A percentile compares a stretch with the other conserved stretches of the same genome.
These are phyloP conservation scores for Vitis riparia DNA, from an alignment of 164 flowering plant species.

Conservation along the genomic window DNA sequence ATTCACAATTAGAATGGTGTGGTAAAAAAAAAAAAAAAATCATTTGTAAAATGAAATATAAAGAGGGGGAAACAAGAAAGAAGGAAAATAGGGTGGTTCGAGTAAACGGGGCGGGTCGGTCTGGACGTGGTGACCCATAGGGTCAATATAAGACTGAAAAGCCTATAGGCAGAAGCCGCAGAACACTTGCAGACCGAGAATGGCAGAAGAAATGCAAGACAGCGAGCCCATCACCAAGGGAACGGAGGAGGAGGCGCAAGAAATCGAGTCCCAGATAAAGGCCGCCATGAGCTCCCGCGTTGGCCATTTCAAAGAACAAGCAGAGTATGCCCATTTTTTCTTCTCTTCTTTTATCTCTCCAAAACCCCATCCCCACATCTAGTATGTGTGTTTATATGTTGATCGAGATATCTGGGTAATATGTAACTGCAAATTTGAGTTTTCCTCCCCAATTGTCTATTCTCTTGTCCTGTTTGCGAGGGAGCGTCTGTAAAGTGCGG, in stretches of 20 bases:
- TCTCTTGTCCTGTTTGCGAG: too few species aligned
- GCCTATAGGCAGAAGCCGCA: too few species aligned
- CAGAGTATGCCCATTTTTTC: slow-evolving; percentile 46
- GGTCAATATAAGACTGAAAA: too few species aligned
- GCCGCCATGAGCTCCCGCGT: slow-evolving; percentile 51
- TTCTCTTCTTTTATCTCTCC: background rate
- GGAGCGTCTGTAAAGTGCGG: too few species aligned
- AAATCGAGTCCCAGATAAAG: slow-evolving; percentile 43
- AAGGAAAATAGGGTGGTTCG: too few species aligned
- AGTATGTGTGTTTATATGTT: background rate
- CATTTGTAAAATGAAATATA: background rate
- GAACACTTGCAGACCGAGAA: background rate
- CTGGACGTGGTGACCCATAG: too few species aligned
- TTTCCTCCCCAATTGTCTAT: too few species aligned
- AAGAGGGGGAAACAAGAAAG: background rate
- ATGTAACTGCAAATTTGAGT: background rate
- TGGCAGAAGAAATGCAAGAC: slow-evolving; percentile 20
- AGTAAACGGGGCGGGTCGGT: too few species aligned
- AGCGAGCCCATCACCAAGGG: slow-evolving; percentile 31
- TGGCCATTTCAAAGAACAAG: slow-evolving; percentile 51
- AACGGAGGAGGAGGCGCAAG: slow-evolving; percentile 32
- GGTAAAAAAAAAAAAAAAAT: background rate
- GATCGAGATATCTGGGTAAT: background rate
- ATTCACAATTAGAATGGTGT: too few species aligned
- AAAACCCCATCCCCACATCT: too few species aligned